phyloP scores from a whole-genome alignment of 2,329 filamentous ascomycete genomes.

The Biscogniauxia marginata region DNA sequence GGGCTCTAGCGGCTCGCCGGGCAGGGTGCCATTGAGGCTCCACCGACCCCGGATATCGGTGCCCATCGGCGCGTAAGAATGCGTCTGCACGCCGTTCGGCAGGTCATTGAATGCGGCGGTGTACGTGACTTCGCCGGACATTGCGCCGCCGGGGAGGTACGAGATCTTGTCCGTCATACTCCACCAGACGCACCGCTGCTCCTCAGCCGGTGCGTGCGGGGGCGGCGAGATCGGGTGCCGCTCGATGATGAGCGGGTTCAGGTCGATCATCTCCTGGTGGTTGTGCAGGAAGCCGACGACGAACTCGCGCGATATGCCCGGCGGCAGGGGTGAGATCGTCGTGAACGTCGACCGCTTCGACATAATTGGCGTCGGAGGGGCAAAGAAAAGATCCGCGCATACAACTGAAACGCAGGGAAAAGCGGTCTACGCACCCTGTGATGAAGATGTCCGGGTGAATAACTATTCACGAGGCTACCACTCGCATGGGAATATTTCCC shows the following conservation, averaged over 20 bases:
- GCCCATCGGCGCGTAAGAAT: conserved; percentile 79
- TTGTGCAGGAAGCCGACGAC: conserved; percentile 74
- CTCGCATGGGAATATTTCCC: too few relatives aligned
- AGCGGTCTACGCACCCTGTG: background rate
- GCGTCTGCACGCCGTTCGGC: conserved; percentile 71
- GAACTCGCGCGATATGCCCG: conserved; percentile 64
- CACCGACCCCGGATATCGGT: conserved; percentile 78
- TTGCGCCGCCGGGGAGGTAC: conserved; percentile 20
- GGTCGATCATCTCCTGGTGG: conserved; percentile 80
- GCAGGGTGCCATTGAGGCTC: conserved; percentile 69
- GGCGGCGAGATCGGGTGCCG: conserved; percentile 68
- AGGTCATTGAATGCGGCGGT: conserved; percentile 78
- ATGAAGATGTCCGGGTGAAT: too few relatives aligned
- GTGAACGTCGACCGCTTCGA: conserved; percentile 72
- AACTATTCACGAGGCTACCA: too few relatives aligned
- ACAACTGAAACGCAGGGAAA: background rate
- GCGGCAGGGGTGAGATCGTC: conserved; percentile 73
- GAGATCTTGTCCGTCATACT: conserved; percentile 73
- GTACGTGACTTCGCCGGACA: conserved; percentile 62
- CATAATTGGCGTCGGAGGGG: conserved; percentile 46
- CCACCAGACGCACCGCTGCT: conserved; percentile 75
- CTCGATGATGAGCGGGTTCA: conserved; percentile 79
- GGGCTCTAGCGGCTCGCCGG: conserved; percentile 65
- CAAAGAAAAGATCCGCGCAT: background rate
- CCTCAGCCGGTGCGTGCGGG: conserved; percentile 64